phyloP scores from a whole-genome alignment of 1,284 basidiomycete genomes.

The Cutaneotrichosporon sp. region DNA sequence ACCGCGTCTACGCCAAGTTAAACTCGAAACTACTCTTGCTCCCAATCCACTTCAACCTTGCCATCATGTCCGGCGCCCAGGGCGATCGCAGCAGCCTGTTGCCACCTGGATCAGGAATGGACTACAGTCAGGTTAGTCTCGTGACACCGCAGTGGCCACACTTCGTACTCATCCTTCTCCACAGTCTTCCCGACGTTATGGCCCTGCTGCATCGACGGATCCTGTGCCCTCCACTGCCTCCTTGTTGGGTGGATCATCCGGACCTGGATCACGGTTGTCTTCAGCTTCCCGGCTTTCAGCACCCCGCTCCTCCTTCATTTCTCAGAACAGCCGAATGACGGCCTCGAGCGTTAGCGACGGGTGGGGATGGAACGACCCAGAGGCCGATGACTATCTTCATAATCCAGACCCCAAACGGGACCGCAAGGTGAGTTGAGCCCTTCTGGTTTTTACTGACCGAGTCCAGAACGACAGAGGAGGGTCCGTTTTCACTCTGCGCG shows the following conservation, averaged over 20 bases:
- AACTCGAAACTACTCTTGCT: background rate
- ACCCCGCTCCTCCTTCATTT: constrained; percentile 1
- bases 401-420: constrained; percentile 60
- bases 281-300: constrained; percentile 9
- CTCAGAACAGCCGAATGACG: background rate
- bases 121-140: constrained; percentile 7
- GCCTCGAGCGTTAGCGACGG: constrained; percentile 8
- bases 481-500: constrained; percentile 64
- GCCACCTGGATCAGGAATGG: background rate
- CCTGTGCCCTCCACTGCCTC: constrained; percentile 25
- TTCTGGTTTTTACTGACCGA: background rate
- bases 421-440: constrained; percentile 45
- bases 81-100: constrained; percentile 4
- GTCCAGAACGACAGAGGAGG: constrained; percentile 55
- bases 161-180: too few relatives aligned
- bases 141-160: too few relatives aligned
- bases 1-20: too few relatives aligned
- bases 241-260: constrained; percentile 17
- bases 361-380: constrained; percentile 31
- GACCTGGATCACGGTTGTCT: background rate
- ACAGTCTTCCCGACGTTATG: constrained; percentile 25
- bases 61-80: background rate
- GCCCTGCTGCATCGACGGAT: constrained; percentile 29
- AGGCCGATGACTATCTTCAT: constrained; percentile 49
- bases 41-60: background rate